phyloP scores from a whole-genome alignment of 805 yeast species.

The Sungouiozyma ichnusensis region DNA sequence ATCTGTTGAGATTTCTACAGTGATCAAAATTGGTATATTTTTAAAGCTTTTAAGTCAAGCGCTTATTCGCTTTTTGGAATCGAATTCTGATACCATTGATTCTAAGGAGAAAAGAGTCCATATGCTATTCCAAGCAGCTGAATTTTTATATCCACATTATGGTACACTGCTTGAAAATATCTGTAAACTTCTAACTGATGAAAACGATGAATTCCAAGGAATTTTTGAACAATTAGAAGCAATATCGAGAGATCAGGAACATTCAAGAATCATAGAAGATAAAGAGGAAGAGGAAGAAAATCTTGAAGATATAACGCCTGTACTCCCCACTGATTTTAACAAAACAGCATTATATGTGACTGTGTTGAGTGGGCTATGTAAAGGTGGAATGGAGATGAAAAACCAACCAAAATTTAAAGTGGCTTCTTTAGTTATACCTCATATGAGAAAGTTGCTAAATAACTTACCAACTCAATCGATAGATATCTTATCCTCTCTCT shows the following conservation, averaged over 20 bases:
- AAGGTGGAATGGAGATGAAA: constrained; percentile 19
- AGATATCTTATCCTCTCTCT: constrained; percentile 13
- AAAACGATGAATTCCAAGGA: constrained; percentile 11
- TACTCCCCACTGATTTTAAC: constrained; percentile 17
- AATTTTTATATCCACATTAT: constrained; percentile 24
- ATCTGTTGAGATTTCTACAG: constrained; percentile 8
- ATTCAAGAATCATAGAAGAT: constrained; percentile 3
- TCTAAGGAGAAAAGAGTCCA: constrained; percentile 9
- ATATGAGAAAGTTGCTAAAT: constrained; percentile 14
- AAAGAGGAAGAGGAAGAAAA: constrained; percentile 7
- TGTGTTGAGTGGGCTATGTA: constrained; percentile 22
- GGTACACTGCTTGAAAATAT: constrained; percentile 15
- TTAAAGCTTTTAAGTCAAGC: constrained; percentile 20
- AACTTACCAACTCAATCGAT: constrained; percentile 17
- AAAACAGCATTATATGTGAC: constrained; percentile 18
- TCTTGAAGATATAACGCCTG: constrained; percentile 7
- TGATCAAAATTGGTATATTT: constrained; percentile 19
- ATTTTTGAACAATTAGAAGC: constrained; percentile 2
- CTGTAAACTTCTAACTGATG: constrained; percentile 18
- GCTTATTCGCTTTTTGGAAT: constrained; percentile 11
- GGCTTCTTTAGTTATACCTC: constrained; percentile 16
- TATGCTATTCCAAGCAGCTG: constrained; percentile 24
- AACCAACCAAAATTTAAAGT: constrained; percentile 16
- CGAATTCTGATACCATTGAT: constrained; percentile 4
- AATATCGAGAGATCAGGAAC: constrained; percentile 5